A percentile compares a stretch with the other conserved stretches of the same genome.
phyloP scores from a whole-genome alignment of 2,329 filamentous ascomycete species.

The Aspergillus chevalieri region DNA sequence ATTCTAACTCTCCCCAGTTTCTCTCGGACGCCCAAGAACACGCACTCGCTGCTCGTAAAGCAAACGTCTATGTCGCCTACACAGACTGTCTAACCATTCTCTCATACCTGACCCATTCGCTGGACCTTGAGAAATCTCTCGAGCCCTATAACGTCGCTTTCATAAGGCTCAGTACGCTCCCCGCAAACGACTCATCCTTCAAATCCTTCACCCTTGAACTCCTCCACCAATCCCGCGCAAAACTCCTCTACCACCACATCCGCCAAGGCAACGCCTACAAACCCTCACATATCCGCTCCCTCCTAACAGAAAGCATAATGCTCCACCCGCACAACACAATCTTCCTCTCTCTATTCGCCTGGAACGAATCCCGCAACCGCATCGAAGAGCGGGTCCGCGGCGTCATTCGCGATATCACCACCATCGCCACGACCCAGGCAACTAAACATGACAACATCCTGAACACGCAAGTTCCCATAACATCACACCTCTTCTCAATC shows the following conservation, averaged over 20 bases:
- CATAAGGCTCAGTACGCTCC: constrained; percentile 36
- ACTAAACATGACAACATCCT: constrained; percentile 1
- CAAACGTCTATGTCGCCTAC: constrained; percentile 48
- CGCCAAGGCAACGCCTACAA: constrained; percentile 59
- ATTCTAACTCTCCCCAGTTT: constrained; percentile 49
- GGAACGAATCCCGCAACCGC: constrained; percentile 64
- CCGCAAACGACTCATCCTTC: constrained; percentile 30
- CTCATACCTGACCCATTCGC: constrained; percentile 54
- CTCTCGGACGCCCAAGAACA: constrained; percentile 53
- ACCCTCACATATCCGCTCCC: constrained; percentile 57
- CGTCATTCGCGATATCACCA: constrained; percentile 46
- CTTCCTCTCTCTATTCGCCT: constrained; percentile 66
- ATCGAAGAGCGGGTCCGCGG: constrained; percentile 72
- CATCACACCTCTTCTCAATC: constrained; percentile 51
- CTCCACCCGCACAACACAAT: constrained; percentile 70
- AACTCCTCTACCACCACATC: constrained; percentile 62
- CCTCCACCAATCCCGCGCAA: constrained; percentile 62
- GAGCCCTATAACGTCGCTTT: constrained; percentile 39
- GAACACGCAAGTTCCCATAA: constrained; percentile 29
- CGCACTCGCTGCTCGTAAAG: constrained; percentile 47
- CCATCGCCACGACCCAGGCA: constrained; percentile 15
- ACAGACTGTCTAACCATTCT: constrained; percentile 61
- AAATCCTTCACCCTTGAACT: constrained; percentile 47
- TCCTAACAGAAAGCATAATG: constrained; percentile 55
- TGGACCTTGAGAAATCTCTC: constrained; percentile 32